These are phyloP conservation scores for Sextonia rubra DNA, from an alignment of 164 flowering plant species.

Conservation along the genomic window DNA sequence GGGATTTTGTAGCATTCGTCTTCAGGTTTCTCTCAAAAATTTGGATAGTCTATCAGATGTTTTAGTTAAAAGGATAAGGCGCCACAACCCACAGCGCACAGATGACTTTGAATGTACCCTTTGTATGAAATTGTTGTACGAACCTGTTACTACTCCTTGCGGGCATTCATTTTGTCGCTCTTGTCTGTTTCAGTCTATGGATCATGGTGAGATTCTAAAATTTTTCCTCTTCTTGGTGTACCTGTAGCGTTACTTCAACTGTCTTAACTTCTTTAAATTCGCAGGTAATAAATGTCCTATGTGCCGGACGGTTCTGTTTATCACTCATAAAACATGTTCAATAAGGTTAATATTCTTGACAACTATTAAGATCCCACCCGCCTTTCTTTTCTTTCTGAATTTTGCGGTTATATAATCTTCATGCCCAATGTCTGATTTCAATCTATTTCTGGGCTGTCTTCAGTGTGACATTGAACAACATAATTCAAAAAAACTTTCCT, in stretches of 20 bases:
- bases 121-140: constrained; percentile 79
- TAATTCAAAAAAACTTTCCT: constrained; percentile 86
- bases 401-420: not conserved
- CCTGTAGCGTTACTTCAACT: not conserved
- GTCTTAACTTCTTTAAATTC: constrained; percentile 10
- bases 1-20: constrained; percentile 47
- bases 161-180: constrained; percentile 95
- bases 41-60: constrained; percentile 40
- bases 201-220: constrained; percentile 49
- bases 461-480: constrained; percentile 92
- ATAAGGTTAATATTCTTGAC: constrained; percentile 47
- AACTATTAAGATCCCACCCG: not conserved
- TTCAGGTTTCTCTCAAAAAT: constrained; percentile 47
- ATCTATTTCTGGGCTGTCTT: constrained; percentile 17
- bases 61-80: constrained; percentile 27
- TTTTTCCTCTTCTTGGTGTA: not conserved
- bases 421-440: not conserved
- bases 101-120: constrained; percentile 95
- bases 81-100: constrained; percentile 51
- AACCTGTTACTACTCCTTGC: constrained; percentile 94
- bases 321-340: constrained; percentile 72
- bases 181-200: constrained; percentile 94
- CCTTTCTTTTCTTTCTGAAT: not conserved
- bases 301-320: constrained; percentile 87
- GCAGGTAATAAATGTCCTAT: constrained; percentile 94